Base-by-base conservation (phyloP, 768 basidiomycete genomes). In the Auricularia auricula-judae region DNA sequence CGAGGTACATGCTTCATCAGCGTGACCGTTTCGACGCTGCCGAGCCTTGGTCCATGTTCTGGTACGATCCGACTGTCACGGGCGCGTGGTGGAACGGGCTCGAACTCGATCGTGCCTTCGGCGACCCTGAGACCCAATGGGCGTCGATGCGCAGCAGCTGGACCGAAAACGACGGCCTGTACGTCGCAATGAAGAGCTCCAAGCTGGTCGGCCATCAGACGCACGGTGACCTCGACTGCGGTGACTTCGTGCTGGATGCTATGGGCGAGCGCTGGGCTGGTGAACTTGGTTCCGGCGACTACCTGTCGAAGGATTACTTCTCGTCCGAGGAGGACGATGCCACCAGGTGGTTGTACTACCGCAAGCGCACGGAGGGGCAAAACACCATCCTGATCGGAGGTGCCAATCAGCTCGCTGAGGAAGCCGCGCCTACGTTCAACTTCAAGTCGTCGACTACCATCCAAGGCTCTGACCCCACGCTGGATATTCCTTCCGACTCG, bases 361-460 rank as follows among this genome's bases (percentile, higher is more conserved):
- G 95, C 72, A 98, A 95, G 81, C 85, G 87, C 77, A 97, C 96
- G 3, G 93, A 96, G 76, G 97, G 97, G 2, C 97, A 99, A 79
- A 99, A 98, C 79, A 94, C 93, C 4, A 80, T 99, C 67, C 71
- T 95, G 63, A 81, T 98, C 68, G 82, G 82, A 68, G 77, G 78
- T 66, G 72, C 76, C 39, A 98, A 98, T 77, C 97, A 99, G 77
- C 81, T 86, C 66, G 91, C 97, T 58, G 56, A 59, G 29, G 73
- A 77, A 18, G 84, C 83, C 23, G 79, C 82, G 3, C 89, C 93
- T 0, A 83, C 77, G 7, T 71, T 77, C 29, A 79, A 79, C 18
- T 84, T 81, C 67, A 82, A 79, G n/a, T 83, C 88, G 3, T 75
- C 78, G 1, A 77, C 77, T 47, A 78, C 77, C 3, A 70, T 73